Conservation (phyloP, 2,329 filamentous ascomycete genomes). For the Decorospora gaudefroyi region DNA sequence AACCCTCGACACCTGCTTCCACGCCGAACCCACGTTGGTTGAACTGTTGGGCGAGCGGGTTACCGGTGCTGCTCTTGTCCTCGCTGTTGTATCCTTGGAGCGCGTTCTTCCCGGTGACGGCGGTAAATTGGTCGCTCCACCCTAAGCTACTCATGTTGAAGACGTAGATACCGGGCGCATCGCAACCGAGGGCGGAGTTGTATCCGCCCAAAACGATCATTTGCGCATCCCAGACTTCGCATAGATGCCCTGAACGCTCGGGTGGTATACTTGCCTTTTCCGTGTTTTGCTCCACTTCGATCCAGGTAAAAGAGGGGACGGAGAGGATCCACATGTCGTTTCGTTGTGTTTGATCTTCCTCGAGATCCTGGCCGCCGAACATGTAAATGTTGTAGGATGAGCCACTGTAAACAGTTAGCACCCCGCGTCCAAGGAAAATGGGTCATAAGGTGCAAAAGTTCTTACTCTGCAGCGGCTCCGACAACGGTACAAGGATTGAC, state of each 20-base stretch:
- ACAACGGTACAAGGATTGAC: conserved; percentile 74
- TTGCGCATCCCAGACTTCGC: conserved; percentile 77
- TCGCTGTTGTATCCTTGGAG: conserved; percentile 41
- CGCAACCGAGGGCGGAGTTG: conserved; percentile 64
- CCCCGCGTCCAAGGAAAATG: not conserved
- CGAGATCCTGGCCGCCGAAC: conserved; percentile 75
- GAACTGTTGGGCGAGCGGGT: conserved; percentile 57
- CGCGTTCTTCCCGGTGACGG: conserved; percentile 61
- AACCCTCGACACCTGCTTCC: conserved; percentile 61
- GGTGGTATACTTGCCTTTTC: conserved; percentile 52
- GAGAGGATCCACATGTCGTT: conserved; percentile 80
- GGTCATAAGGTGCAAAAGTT: not conserved
- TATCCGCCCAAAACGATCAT: conserved; percentile 79
- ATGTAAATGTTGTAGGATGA: conserved; percentile 78
- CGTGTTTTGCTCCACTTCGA: conserved; percentile 60
- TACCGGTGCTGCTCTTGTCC: conserved; percentile 42
- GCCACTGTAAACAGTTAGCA: conserved; percentile 52
- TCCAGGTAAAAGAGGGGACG: conserved; percentile 81
- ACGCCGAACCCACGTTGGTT: conserved; percentile 58
- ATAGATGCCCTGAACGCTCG: conserved; percentile 73
- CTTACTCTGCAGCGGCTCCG: conserved; percentile 67
- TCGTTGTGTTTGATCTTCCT: conserved; percentile 65
- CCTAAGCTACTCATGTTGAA: conserved; percentile 72
- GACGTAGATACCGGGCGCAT: conserved; percentile 71
- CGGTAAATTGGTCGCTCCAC: conserved; percentile 74